Conservation (phyloP, 805 yeast species). For the Starmera quercuum region DNA sequence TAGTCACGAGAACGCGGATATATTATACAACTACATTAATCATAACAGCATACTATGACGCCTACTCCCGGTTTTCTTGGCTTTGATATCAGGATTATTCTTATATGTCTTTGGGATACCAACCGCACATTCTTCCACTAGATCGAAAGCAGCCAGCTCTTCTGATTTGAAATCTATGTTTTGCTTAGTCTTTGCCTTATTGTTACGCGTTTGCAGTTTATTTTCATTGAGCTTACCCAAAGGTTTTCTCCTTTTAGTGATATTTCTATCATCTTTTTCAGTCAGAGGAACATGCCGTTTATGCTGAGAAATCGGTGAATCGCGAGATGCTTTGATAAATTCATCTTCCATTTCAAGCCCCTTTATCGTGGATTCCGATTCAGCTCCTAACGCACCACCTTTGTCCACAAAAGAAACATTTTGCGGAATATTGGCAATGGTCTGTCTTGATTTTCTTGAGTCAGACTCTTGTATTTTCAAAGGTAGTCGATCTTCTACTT, state of each 20-base stretch:
- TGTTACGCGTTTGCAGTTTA: constrained; percentile 8
- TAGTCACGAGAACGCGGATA: too few relatives aligned
- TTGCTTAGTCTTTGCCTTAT: constrained; percentile 4
- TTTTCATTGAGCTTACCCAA: constrained; percentile 10
- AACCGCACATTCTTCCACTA: constrained; percentile 20
- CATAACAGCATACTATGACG: constrained; percentile 18
- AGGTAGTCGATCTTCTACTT: neutral
- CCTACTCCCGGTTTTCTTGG: constrained; percentile 11
- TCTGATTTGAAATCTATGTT: constrained; percentile 4
- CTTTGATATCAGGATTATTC: constrained; percentile 14
- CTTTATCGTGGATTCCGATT: neutral
- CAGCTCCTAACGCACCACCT: too few relatives aligned
- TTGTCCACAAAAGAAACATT: too few relatives aligned
- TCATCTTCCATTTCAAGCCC: constrained; percentile 1
- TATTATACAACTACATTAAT: too few relatives aligned
- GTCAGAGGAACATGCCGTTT: constrained; percentile 8
- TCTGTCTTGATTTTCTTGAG: neutral
- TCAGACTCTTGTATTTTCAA: neutral
- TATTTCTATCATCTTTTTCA: constrained; percentile 14
- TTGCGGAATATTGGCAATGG: too few relatives aligned
- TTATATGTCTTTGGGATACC: constrained; percentile 22
- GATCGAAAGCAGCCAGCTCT: constrained; percentile 21
- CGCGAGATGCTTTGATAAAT: constrained; percentile 5
- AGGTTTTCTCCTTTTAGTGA: constrained; percentile 21
- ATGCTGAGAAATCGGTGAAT: constrained; percentile 6